Evolutionary conservation across 2,329 filamentous ascomycete species (phyloP).

Genomic region (Trichophyton rubrum): DNA sequence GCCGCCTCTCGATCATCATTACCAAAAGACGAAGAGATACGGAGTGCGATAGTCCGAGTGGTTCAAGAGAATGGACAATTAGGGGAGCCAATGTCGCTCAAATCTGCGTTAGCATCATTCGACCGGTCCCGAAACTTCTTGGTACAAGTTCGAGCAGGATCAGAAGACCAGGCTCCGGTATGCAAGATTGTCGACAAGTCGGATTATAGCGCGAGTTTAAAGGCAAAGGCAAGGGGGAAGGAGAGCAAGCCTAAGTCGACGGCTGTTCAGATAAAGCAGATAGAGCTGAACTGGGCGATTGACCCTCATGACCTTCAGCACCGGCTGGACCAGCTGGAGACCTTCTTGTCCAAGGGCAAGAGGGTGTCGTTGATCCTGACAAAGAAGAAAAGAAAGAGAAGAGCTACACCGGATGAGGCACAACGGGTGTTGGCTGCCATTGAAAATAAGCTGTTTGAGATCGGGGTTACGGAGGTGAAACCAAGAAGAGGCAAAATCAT

Average conservation of each 20-base stretch:
- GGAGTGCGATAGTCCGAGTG: background rate
- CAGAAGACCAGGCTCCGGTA: conserved; percentile 39
- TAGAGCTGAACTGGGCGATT: conserved; percentile 90
- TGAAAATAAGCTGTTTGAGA: conserved; percentile 32
- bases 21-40: background rate
- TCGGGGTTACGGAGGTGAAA: conserved; percentile 30
- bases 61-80: conserved; percentile 17
- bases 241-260: conserved; percentile 25
- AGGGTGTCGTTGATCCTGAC: conserved; percentile 62
- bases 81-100: conserved; percentile 19
- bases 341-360: conserved; percentile 61
- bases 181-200: conserved; percentile 58
- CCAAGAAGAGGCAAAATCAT: conserved; percentile 32
- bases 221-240: conserved; percentile 26
- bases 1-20: background rate
- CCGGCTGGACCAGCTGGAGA: conserved; percentile 52
- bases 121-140: conserved; percentile 41
- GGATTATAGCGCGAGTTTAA: conserved; percentile 28
- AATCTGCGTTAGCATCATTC: conserved; percentile 30
- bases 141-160: conserved; percentile 34
- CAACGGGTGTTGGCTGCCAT: conserved; percentile 44
- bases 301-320: conserved; percentile 61
- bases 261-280: conserved; percentile 46
- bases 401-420: conserved; percentile 50
- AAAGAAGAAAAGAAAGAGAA: conserved; percentile 51